Conservation (phyloP, 352 stramenopile genomes). For the Phytophthora brassicae region DNA sequence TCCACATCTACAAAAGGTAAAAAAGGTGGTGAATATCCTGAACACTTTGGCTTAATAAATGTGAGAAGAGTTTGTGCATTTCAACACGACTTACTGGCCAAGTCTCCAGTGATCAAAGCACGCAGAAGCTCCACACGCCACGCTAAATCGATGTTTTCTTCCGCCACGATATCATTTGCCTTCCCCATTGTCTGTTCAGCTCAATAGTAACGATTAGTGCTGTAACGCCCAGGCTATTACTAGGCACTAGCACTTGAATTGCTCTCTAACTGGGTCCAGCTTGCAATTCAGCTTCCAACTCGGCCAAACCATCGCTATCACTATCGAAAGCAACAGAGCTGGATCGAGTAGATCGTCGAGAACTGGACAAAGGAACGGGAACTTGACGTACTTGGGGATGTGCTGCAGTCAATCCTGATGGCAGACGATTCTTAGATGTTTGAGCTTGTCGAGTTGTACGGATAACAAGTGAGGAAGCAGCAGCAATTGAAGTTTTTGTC, state of each 20-base stretch:
- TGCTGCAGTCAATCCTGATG: neutral
- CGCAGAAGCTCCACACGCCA: conserved; percentile 40
- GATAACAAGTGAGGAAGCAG: neutral
- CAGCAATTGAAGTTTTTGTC: conserved; percentile 5
- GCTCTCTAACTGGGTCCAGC: conserved; percentile 7
- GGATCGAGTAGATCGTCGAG: conserved; percentile 26
- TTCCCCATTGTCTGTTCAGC: conserved; percentile 9
- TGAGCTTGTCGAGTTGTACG: conserved; percentile 9
- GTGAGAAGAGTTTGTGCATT: neutral
- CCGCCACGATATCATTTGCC: conserved; percentile 16
- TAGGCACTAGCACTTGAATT: neutral
- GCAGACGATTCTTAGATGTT: neutral
- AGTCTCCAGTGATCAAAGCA: conserved; percentile 31
- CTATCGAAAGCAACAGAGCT: conserved; percentile 35
- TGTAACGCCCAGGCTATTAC: conserved; percentile 21
- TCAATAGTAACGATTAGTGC: conserved; percentile 4
- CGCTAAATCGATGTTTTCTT: conserved; percentile 19
- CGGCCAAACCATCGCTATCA: conserved; percentile 57
- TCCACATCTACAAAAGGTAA: conserved; percentile 32
- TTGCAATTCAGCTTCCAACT: conserved; percentile 40
- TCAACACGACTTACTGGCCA: conserved; percentile 19
- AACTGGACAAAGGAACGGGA: conserved; percentile 4
- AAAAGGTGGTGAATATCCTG: neutral
- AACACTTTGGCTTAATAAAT: neutral
- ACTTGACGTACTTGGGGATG: neutral